Evolutionary conservation across 371 early-diverging fungal species (phyloP).

Genomic region (Mucor saturninus): DNA sequence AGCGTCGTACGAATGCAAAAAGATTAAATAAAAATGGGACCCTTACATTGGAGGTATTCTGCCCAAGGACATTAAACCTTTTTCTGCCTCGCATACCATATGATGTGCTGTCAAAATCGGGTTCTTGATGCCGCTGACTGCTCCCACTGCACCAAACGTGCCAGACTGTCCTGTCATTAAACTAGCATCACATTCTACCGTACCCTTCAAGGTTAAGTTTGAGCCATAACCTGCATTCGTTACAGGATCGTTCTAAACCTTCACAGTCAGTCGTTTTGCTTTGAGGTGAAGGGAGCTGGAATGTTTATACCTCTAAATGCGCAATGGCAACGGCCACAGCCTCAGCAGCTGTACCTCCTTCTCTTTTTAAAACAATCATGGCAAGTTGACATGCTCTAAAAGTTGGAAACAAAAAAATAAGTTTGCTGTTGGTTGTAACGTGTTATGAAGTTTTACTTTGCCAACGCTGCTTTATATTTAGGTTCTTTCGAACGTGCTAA

Average conservation of each 20-base stretch:
- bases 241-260: slow-evolving; percentile 47
- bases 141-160: slow-evolving; percentile 81
- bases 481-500: slow-evolving; percentile 48
- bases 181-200: slow-evolving; percentile 88
- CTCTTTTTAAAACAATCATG: slow-evolving; percentile 30
- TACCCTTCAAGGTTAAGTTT: slow-evolving; percentile 76
- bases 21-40: not conserved
- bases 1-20: too few species aligned
- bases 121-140: slow-evolving; percentile 69
- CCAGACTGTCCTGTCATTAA: slow-evolving; percentile 75
- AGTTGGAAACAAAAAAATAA: not conserved
- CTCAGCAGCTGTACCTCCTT: slow-evolving; percentile 26
- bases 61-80: slow-evolving; percentile 61
- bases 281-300: not conserved
- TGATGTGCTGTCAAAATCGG: slow-evolving; percentile 68
- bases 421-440: not conserved
- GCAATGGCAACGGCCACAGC: slow-evolving; percentile 42
- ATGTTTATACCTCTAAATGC: slow-evolving; percentile 42
- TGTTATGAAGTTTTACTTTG: slow-evolving; percentile 36
- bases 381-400: slow-evolving; percentile 41
- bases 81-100: slow-evolving; percentile 47
- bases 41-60: slow-evolving; percentile 74
- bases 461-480: slow-evolving; percentile 48
- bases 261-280: not conserved
- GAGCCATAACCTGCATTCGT: slow-evolving; percentile 75